Evolutionary conservation across 768 basidiomycete genomes (phyloP).

Genomic region (Lactarius vividus): DNA sequence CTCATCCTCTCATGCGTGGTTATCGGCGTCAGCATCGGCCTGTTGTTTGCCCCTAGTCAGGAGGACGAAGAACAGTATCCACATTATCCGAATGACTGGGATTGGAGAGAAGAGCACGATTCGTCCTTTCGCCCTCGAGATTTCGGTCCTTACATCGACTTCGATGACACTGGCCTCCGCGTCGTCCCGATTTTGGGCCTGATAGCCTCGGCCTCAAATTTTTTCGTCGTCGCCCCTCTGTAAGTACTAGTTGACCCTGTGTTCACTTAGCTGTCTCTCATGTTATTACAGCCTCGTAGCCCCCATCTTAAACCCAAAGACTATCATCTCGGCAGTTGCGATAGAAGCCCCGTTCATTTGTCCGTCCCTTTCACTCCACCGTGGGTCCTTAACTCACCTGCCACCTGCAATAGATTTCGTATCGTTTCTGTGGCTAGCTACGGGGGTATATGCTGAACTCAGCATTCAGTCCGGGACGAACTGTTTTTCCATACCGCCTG

Average conservation of each 20-base stretch:
- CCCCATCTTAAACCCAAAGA: conserved; percentile 6
- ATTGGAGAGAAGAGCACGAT: not conserved
- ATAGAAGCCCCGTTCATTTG: conserved; percentile 19
- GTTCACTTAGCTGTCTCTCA: not conserved
- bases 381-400: not conserved
- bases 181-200: conserved; percentile 4
- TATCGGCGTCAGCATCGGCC: conserved; percentile 14
- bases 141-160: not conserved
- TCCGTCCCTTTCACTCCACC: not conserved
- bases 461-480: not conserved
- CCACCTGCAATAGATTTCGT: not conserved
- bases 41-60: too few relatives aligned
- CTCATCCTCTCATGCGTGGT: conserved; percentile 11
- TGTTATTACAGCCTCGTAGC: conserved; percentile 1
- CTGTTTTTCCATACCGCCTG: not conserved
- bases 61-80: too few relatives aligned
- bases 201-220: not conserved
- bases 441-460: conserved; percentile 9
- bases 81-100: too few relatives aligned
- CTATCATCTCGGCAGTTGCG: conserved; percentile 12
- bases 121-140: too few relatives aligned
- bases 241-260: not conserved
- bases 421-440: conserved; percentile 18
- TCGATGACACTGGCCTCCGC: not conserved
- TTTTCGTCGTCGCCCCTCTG: not conserved